Conservation (phyloP, 2,329 filamentous ascomycete genomes). For the Pestalotiopsis sp. region DNA sequence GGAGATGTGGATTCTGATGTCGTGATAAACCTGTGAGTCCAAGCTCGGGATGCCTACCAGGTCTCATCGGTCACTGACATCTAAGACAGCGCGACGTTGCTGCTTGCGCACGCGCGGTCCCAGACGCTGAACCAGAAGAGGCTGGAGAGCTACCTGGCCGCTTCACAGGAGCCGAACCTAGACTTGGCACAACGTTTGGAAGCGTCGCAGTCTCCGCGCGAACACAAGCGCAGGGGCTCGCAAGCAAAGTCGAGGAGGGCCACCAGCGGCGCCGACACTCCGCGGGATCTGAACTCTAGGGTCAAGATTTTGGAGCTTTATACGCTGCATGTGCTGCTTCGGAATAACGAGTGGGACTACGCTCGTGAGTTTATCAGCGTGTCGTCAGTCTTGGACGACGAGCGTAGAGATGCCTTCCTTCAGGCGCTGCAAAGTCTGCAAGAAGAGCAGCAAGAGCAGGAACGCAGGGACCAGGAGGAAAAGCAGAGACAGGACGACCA, state of each 20-base stretch:
- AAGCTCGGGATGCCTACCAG: neutral
- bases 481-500: slow-evolving; percentile 56
- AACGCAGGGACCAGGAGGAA: slow-evolving; percentile 63
- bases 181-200: slow-evolving; percentile 68
- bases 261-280: slow-evolving; percentile 72
- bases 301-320: slow-evolving; percentile 95
- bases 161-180: slow-evolving; percentile 70
- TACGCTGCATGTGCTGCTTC: slow-evolving; percentile 88
- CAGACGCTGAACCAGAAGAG: slow-evolving; percentile 84
- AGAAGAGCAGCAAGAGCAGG: slow-evolving; percentile 78
- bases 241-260: slow-evolving; percentile 42
- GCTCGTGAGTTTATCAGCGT: slow-evolving; percentile 86
- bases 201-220: slow-evolving; percentile 36
- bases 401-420: slow-evolving; percentile 84
- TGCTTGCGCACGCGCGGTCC: slow-evolving; percentile 84
- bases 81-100: slow-evolving; percentile 72
- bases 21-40: slow-evolving; percentile 77
- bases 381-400: slow-evolving; percentile 86
- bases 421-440: slow-evolving; percentile 81
- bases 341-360: slow-evolving; percentile 96
- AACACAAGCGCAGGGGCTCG: slow-evolving; percentile 33
- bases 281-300: slow-evolving; percentile 78
- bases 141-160: slow-evolving; percentile 85
- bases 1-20: slow-evolving; percentile 93
- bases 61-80: slow-evolving; percentile 7